Evolutionary conservation across 305 asterid genomes (phyloP).

Genomic region (Fraxinus velutina): DNA sequence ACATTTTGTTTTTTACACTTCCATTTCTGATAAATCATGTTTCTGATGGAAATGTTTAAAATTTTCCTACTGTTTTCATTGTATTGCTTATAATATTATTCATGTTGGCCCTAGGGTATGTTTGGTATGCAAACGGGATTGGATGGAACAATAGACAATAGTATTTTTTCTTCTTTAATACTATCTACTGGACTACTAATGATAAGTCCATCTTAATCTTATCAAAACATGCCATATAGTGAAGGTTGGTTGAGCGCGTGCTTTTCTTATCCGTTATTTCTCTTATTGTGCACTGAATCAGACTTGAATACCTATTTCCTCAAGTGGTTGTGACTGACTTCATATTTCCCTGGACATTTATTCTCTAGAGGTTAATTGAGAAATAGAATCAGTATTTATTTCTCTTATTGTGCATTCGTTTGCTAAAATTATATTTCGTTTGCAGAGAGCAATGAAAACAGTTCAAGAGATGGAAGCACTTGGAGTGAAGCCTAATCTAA

Average conservation of each 20-base stretch:
- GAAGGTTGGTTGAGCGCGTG: neutral
- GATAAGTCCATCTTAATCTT: neutral
- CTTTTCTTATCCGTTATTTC: neutral
- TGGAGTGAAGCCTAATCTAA: slow-evolving; percentile 76
- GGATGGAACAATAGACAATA: neutral
- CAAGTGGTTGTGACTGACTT: neutral
- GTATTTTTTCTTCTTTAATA: neutral
- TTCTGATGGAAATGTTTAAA: neutral
- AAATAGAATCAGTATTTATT: neutral
- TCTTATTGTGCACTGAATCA: neutral
- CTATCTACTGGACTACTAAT: neutral
- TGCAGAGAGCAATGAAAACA: slow-evolving; percentile 75
- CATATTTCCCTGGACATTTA: neutral
- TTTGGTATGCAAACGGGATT: neutral
- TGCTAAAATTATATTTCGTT: neutral
- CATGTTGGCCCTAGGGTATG: neutral
- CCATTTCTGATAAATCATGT: neutral
- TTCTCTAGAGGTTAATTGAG: neutral
- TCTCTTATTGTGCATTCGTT: neutral
- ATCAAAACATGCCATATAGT: neutral
- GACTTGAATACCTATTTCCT: neutral
- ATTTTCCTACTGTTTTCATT: neutral
- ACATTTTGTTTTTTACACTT: neutral
- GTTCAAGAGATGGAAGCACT: slow-evolving; percentile 73
- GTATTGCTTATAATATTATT: neutral